phyloP scores from a whole-genome alignment of 1,284 basidiomycete genomes.

The Boletellus deceptivus region DNA sequence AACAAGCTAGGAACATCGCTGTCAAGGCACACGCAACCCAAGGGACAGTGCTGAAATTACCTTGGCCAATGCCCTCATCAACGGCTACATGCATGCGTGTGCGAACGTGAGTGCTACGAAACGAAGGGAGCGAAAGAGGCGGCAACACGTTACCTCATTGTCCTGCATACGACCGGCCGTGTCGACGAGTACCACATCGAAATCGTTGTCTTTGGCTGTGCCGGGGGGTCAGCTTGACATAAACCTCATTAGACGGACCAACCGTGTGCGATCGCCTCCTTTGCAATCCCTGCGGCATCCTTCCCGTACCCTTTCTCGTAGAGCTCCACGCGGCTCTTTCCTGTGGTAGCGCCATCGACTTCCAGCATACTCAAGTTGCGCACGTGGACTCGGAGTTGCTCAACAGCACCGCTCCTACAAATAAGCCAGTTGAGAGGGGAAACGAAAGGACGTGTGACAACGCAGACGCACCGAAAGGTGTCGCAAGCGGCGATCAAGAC shows the following conservation, averaged over 20 bases:
- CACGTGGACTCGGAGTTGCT: constrained; percentile 96
- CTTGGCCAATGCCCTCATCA: constrained; percentile 98
- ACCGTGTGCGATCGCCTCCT: constrained; percentile 92
- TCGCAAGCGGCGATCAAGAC: constrained; percentile 99
- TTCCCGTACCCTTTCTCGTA: constrained; percentile 98
- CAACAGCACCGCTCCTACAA: constrained; percentile 88
- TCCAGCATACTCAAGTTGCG: constrained; percentile 90
- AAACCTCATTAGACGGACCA: constrained; percentile 20
- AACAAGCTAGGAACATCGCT: constrained; percentile 62
- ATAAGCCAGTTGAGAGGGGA: neutral
- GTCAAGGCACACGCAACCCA: constrained; percentile 6
- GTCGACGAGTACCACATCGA: constrained; percentile 94
- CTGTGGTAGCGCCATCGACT: constrained; percentile 62
- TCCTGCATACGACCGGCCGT: constrained; percentile 99
- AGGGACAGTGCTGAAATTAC: constrained; percentile 38
- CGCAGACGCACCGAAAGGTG: constrained; percentile 75
- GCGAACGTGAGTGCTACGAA: neutral
- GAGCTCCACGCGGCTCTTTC: constrained; percentile 82
- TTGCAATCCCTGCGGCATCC: constrained; percentile 96
- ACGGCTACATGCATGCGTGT: constrained; percentile 49
- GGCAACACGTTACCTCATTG: constrained; percentile 68
- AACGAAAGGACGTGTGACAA: neutral
- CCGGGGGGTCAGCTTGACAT: constrained; percentile 6
- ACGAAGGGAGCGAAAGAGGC: neutral
- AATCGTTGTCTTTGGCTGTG: constrained; percentile 79